Base-by-base conservation (phyloP, 2,329 filamentous ascomycete species). In the Cadophora gregata region DNA sequence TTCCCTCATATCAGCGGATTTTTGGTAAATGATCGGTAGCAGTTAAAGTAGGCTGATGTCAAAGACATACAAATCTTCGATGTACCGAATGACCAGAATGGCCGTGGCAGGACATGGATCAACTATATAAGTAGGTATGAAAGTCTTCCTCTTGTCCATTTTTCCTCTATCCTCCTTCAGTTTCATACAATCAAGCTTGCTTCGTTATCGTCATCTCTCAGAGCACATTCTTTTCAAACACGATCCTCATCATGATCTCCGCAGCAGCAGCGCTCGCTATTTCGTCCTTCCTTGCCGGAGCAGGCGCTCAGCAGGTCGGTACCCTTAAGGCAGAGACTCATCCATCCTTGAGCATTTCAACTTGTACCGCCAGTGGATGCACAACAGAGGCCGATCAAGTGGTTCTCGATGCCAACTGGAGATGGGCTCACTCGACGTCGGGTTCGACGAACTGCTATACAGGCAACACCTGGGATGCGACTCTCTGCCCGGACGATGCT, bases 341-440 rank as follows among this genome's bases (percentile, higher is more conserved):
- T 71, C 85, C 85, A 61, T 73, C 81, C 63, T 78, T 88, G 75
- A 81, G 78, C 58, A 84, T 83, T 79, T 79, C 83, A 72, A 79
- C 80, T 70, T 88, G 85, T 75, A 81, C 82, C 45, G 74, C 76
- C 24, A 77, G 76, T 48, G 81, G 82, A 61, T 87, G 85, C 77
- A 81, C 80, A 2, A 80, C 78, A 27, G 79, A 82, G 65, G 77
- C 78, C 61, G 82, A 81, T 38, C 81, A 82, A 50, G 79, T 88
- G 66, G 81, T 83, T 42, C 76, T 87, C 70, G 85, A 88, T 70
- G 73, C 84, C 70, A 87, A 87, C 79, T 88, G 85, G 85, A 83
- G 85, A 71, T 88, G 85, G 86, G 77, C 86, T 63, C 84, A 87
- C 75, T 76, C 78, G 31, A 80, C 77, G 47, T 71, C 70, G 19